Percentiles rank a stretch among this genome's conserved stretches.
phyloP scores from a whole-genome alignment of 176 grass and related monocot species.

The Areca catechu region DNA sequence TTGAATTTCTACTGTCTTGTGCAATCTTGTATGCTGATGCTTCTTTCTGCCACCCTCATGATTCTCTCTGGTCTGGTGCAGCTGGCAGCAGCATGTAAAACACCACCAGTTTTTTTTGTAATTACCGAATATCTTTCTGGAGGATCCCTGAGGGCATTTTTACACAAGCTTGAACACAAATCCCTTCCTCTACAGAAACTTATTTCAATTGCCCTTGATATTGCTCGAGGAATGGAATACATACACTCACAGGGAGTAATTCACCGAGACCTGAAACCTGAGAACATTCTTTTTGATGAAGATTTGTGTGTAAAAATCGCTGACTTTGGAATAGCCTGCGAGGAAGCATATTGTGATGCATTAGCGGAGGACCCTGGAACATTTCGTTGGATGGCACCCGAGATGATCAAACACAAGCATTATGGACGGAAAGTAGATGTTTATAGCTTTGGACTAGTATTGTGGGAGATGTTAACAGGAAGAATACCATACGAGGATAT shows the following conservation, averaged over 20 bases:
- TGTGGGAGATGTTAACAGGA: conserved; percentile 84
- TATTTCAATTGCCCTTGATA: conserved; percentile 53
- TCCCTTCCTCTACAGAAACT: conserved; percentile 53
- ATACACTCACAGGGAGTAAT: conserved; percentile 87
- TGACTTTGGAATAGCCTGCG: conserved; percentile 91
- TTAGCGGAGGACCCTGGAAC: conserved; percentile 75
- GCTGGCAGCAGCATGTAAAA: conserved; percentile 73
- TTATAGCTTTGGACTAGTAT: conserved; percentile 79
- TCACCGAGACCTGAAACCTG: conserved; percentile 89
- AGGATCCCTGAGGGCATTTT: conserved; percentile 66
- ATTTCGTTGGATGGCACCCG: conserved; percentile 97
- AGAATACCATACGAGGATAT: conserved; percentile 74
- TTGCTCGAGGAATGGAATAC: conserved; percentile 75
- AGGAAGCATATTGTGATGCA: conserved; percentile 47
- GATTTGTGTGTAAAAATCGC: conserved; percentile 68
- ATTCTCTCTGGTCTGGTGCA: conserved; percentile 27
- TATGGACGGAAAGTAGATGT: conserved; percentile 83
- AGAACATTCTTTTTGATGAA: conserved; percentile 91
- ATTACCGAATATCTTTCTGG: conserved; percentile 85
- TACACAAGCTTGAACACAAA: conserved; percentile 60
- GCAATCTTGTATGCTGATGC: no score
- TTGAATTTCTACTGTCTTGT: no score
- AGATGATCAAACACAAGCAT: conserved; percentile 77
- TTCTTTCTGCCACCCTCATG: not conserved
- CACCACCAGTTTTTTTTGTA: conserved; percentile 72